These are phyloP conservation scores for Erythrophleum ivorense DNA, from an alignment of 331 rosid genomes.

Conservation along the genomic window DNA sequence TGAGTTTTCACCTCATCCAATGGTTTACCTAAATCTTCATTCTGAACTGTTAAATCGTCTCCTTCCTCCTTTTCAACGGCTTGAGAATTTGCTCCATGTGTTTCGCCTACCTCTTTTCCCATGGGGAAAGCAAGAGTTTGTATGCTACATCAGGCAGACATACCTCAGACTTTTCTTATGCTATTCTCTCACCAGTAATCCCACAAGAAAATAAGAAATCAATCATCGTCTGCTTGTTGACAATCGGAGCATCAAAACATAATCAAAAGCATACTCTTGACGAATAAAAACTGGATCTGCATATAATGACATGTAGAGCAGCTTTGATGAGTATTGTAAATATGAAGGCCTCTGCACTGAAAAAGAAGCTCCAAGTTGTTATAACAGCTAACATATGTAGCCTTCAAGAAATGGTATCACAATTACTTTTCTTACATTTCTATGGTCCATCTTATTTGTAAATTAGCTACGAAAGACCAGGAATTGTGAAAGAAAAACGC, in stretches of 20 bases:
- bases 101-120: constrained; percentile 48
- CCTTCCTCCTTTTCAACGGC: constrained; percentile 47
- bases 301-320: not conserved
- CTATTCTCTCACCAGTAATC: not conserved
- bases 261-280: constrained; percentile 7
- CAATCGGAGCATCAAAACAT: not conserved
- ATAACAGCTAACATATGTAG: not conserved
- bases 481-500: not conserved
- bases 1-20: constrained; percentile 41
- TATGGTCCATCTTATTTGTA: constrained; percentile 14
- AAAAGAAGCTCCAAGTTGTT: not conserved
- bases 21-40: constrained; percentile 45
- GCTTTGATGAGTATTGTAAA: not conserved
- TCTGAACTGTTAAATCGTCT: constrained; percentile 35
- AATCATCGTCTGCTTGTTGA: constrained; percentile 9
- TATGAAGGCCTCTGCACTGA: not conserved
- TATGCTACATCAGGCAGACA: constrained; percentile 15
- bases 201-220: constrained; percentile 35
- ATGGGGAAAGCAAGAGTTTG: constrained; percentile 38
- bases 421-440: not conserved
- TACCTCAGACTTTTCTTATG: not conserved
- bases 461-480: not conserved
- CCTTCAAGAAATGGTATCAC: not conserved
- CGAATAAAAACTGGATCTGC: not conserved
- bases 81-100: constrained; percentile 38